A percentile compares a stretch with the other conserved stretches of the same genome.
Evolutionary conservation across 352 stramenopile genomes (phyloP).

Genomic region (Vaucheria bursata): DNA sequence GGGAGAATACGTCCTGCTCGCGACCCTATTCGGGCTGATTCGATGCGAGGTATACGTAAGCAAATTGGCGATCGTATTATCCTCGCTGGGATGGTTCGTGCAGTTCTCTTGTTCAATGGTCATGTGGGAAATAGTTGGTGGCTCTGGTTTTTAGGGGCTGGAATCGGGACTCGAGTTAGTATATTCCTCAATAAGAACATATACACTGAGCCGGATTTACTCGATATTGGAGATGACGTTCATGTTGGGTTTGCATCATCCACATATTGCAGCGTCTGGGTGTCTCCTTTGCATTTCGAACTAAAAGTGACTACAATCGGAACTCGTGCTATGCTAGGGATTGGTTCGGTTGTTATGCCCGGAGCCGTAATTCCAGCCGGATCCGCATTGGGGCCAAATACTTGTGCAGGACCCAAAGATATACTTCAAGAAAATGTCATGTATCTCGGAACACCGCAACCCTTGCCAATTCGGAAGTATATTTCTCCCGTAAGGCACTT

Average conservation of each 20-base stretch:
- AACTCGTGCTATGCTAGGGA: constrained; percentile 21
- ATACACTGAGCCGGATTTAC: constrained; percentile 35
- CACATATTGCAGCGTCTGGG: constrained; percentile 41
- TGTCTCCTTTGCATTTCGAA: constrained; percentile 14
- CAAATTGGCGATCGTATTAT: constrained; percentile 32
- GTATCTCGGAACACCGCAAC: constrained; percentile 21
- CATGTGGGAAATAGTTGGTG: constrained; percentile 34
- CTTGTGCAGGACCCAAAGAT: constrained; percentile 11
- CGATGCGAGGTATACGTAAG: not conserved
- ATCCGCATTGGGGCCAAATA: constrained; percentile 31
- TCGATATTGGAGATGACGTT: constrained; percentile 36
- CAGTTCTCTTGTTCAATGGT: constrained; percentile 37
- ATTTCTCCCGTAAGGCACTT: constrained; percentile 14
- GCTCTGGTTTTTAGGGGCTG: constrained; percentile 24
- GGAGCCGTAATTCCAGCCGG: constrained; percentile 19
- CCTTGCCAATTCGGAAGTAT: constrained; percentile 13
- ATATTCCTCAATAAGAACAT: constrained; percentile 46
- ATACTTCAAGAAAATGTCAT: constrained; percentile 15
- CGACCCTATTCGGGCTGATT: too few species aligned
- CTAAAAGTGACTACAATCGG: constrained; percentile 29
- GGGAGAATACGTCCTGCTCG: too few species aligned
- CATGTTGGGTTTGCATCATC: constrained; percentile 37
- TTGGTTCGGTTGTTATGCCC: constrained; percentile 30
- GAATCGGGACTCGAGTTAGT: constrained; percentile 14
- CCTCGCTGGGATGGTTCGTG: constrained; percentile 31